phyloP scores from a whole-genome alignment of 2,329 filamentous ascomycete genomes.

The Colletotrichum sp. region DNA sequence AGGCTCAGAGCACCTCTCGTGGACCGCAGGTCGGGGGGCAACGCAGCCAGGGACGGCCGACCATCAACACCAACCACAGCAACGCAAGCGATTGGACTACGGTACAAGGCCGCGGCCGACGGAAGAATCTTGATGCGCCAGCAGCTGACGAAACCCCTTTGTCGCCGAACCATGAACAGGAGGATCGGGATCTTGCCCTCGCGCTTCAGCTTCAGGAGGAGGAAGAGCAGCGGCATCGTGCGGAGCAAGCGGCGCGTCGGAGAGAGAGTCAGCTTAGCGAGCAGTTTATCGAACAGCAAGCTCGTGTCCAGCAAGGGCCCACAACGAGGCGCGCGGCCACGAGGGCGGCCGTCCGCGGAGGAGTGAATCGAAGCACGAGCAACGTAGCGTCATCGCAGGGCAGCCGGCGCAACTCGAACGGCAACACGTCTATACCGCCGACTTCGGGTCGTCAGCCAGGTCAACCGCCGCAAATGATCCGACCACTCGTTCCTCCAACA shows the following conservation, averaged over 20 bases:
- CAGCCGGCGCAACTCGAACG: slow-evolving; percentile 11
- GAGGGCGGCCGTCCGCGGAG: slow-evolving; percentile 20
- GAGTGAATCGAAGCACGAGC: slow-evolving; percentile 13
- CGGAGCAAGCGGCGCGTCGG: slow-evolving; percentile 63
- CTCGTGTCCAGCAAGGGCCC: slow-evolving; percentile 35
- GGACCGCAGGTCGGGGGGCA: neutral
- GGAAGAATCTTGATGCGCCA: neutral
- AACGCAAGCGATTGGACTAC: slow-evolving; percentile 57
- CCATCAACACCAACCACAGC: neutral
- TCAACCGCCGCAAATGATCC: slow-evolving; percentile 40
- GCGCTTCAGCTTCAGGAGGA: slow-evolving; percentile 94
- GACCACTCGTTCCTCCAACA: slow-evolving; percentile 50
- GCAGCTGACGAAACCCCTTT: slow-evolving; percentile 28
- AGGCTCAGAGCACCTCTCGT: slow-evolving; percentile 18
- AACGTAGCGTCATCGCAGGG: neutral
- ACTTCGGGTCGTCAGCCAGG: slow-evolving; percentile 13
- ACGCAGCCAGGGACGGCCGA: neutral
- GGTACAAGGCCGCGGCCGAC: slow-evolving; percentile 39
- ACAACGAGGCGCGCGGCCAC: slow-evolving; percentile 27
- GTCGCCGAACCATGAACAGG: slow-evolving; percentile 63
- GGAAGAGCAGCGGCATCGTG: slow-evolving; percentile 80
- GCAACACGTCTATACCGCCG: slow-evolving; percentile 1
- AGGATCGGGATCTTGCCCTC: slow-evolving; percentile 87
- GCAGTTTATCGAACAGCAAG: slow-evolving; percentile 72
- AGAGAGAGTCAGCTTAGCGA: slow-evolving; percentile 74